Conservation (phyloP, 352 stramenopile species). For the Pythium aquatile region DNA sequence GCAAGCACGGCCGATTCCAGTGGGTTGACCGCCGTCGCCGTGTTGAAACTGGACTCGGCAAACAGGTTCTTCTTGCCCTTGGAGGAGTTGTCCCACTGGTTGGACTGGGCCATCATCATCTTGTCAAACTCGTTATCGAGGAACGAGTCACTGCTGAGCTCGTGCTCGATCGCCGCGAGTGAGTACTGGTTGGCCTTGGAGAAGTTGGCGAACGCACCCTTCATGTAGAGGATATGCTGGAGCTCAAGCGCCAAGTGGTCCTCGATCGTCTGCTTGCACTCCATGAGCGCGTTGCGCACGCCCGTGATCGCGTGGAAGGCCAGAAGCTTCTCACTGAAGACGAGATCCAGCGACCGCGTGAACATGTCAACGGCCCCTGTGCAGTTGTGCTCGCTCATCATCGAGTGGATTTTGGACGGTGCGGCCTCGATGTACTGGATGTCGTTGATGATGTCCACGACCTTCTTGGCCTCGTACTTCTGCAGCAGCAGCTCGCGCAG, state of each 20-base stretch:
- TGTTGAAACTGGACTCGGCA: constrained; percentile 9
- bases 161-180: constrained; percentile 61
- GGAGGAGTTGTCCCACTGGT: constrained; percentile 22
- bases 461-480: constrained; percentile 83
- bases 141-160: constrained; percentile 57
- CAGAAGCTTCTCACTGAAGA: constrained; percentile 78
- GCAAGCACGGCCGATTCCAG: constrained; percentile 57
- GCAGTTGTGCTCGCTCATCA: constrained; percentile 60
- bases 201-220: constrained; percentile 63
- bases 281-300: constrained; percentile 77
- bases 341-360: constrained; percentile 66
- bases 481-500: constrained; percentile 73
- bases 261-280: constrained; percentile 84
- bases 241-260: constrained; percentile 74
- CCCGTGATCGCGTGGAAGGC: constrained; percentile 75
- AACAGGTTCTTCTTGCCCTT: constrained; percentile 26
- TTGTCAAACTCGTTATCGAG: constrained; percentile 69
- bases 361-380: constrained; percentile 71
- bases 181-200: constrained; percentile 71
- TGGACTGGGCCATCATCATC: constrained; percentile 35
- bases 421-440: constrained; percentile 81
- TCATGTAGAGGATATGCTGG: constrained; percentile 71
- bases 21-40: constrained; percentile 26
- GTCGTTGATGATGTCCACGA: constrained; percentile 82
- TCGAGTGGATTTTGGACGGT: constrained; percentile 54